Base-by-base conservation (phyloP, 108 stramenopile genomes). In the Fistulifera solaris region DNA sequence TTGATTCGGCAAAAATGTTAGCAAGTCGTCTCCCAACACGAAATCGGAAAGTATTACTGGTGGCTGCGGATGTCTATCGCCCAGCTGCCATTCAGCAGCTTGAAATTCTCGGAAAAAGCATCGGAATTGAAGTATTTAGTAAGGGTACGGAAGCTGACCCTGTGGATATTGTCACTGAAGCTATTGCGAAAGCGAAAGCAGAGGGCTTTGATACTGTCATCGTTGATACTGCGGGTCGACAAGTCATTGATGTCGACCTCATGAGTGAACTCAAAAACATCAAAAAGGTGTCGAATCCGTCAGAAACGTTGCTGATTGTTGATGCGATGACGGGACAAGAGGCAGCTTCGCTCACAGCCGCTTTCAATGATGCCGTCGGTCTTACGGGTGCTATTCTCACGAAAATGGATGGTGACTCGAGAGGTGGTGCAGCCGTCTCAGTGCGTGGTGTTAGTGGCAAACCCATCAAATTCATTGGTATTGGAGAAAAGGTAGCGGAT, bases 271-370 rank as follows among this genome's bases (percentile, higher is more conserved):
- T 97, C 38, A 59, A 80, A 27, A 40, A 76, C 40, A 85, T 95
- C 10, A 80, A 94, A 72, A 62, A 77, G 44, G 61, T 72, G 41
- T 83, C 92, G 2, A 54, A 80, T 58, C 89, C 96, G 11, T 81
- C 89, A 51, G 96, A 97, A 69, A 93, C 92, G 23, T 73, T 97
- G n/a, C 80, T 97, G 16, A 94, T 97, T 14, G 94, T 97, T 7
- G 96, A 97, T 67, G 94, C 94, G 42, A 96, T 97, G 94, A 97
- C 95, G 5, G 96, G 96, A 31, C 96, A 97, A 64, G 96, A 93
- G 50, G 96, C 96, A 12, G 96, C 96, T 6, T 83, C 89, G 18
- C 65, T 96, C 52, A 94, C 96, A 19, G 89, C 90, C 23, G 74
- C 89, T 1, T 95, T 97, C 65, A 87, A 97, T 76, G 70, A 80